These are phyloP conservation scores for Volvox carteri DNA, from an alignment of 163 green algal species.

Conservation along the genomic window DNA sequence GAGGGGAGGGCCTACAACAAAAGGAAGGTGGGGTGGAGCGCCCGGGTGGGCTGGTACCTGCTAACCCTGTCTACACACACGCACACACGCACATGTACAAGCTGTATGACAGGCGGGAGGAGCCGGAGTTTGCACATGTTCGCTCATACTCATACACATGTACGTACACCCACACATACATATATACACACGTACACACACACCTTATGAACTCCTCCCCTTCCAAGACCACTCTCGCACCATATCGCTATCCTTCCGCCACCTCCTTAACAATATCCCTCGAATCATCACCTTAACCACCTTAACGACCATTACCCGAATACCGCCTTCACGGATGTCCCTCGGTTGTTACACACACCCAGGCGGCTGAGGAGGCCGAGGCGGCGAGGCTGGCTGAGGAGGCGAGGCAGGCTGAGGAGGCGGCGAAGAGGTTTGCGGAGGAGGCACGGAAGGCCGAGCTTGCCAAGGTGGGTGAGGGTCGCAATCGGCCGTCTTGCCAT, in stretches of 20 bases:
- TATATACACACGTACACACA: background rate
- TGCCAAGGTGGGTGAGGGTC: conserved; percentile 20
- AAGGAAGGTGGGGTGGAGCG: too few species aligned
- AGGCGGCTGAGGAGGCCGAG: conserved; percentile 54
- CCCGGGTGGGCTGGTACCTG: too few species aligned
- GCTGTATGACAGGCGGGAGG: too few species aligned
- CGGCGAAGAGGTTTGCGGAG: conserved; percentile 18
- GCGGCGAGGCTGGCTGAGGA: background rate
- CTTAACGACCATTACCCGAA: background rate
- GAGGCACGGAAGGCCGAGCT: conserved; percentile 43
- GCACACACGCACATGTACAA: too few species aligned
- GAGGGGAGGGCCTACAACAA: too few species aligned
- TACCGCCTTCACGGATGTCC: background rate
- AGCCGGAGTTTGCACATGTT: too few species aligned
- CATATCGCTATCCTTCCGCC: background rate
- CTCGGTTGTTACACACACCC: background rate
- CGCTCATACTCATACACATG: too few species aligned
- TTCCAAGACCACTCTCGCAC: background rate
- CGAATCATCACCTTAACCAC: background rate
- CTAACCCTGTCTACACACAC: too few species aligned
- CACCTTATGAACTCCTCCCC: background rate
- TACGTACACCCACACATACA: background rate
- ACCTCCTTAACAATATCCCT: background rate
- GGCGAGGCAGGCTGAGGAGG: conserved; percentile 18
- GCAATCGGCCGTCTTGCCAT: background rate